Conservation (phyloP, 345 rosid species). For the Melaleuca alternifolia region DNA sequence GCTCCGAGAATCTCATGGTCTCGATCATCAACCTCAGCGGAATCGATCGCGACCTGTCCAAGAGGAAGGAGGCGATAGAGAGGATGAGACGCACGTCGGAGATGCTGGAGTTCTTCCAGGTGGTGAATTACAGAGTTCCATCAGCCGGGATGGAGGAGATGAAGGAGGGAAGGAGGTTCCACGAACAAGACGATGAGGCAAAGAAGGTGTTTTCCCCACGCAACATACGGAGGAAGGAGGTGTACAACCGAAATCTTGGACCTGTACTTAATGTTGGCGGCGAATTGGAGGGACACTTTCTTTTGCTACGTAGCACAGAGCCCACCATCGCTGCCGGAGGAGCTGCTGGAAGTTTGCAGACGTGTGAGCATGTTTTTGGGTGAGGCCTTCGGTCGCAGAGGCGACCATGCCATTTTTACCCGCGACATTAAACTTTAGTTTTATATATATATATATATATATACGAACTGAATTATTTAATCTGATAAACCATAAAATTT, state of each 20-base stretch:
- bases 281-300: slow-evolving; percentile 32
- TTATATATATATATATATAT: no score
- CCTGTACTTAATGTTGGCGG: slow-evolving; percentile 5
- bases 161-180: slow-evolving; percentile 22
- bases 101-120: slow-evolving; percentile 27
- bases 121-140: slow-evolving; percentile 21
- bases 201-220: slow-evolving; percentile 15
- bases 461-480: no score
- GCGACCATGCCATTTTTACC: no score
- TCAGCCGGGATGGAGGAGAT: slow-evolving; percentile 15
- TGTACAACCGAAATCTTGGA: slow-evolving; percentile 21
- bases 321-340: slow-evolving; percentile 15
- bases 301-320: slow-evolving; percentile 14
- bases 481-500: no score
- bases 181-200: slow-evolving; percentile 18
- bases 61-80: background rate
- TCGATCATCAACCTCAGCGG: slow-evolving; percentile 28
- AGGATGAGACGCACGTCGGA: slow-evolving; percentile 1
- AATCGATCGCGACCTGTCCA: background rate
- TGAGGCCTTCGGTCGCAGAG: no score
- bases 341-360: slow-evolving; percentile 29
- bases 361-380: no score
- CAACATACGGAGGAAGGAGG: slow-evolving; percentile 1
- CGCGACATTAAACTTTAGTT: no score
- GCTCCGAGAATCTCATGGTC: background rate